Evolutionary conservation across 1,284 basidiomycete species (phyloP).

Genomic region (Cutaneotrichosporon mucoides): DNA sequence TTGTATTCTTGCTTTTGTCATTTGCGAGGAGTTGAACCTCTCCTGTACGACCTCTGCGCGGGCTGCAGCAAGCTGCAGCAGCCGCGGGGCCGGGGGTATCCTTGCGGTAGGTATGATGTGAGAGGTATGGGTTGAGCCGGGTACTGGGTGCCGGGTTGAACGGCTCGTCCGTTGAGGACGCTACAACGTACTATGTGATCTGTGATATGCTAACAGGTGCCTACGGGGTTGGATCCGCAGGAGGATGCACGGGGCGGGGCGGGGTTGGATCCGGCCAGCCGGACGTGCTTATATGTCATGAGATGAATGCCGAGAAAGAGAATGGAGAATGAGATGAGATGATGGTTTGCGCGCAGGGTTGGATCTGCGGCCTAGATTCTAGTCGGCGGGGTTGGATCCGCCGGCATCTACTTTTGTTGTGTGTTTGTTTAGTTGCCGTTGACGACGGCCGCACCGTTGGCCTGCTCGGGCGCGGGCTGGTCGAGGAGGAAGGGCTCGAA

Average conservation of each 20-base stretch:
- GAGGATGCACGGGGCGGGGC: neutral
- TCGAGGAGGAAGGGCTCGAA: conserved; percentile 71
- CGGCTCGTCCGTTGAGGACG: conserved; percentile 20
- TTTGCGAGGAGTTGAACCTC: conserved; percentile 14
- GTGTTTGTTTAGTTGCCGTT: conserved; percentile 2
- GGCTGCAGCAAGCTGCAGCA: neutral
- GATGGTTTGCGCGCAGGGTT: no score
- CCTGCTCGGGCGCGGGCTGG: conserved; percentile 6
- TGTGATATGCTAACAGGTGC: neutral
- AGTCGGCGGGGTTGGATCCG: no score
- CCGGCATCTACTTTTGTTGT: neutral
- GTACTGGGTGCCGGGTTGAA: conserved; percentile 19
- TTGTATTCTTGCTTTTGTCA: neutral
- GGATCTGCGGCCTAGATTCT: no score
- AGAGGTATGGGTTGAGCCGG: conserved; percentile 16
- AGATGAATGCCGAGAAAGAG: no score
- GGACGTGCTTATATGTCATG: neutral
- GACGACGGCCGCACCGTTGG: no score
- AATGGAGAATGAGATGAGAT: no score
- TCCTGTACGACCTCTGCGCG: conserved; percentile 1
- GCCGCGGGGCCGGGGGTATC: conserved; percentile 10
- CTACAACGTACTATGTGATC: neutral
- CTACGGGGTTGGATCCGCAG: conserved; percentile 1
- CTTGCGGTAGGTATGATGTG: conserved; percentile 17
- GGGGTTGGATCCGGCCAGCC: conserved; percentile 1